A percentile compares a stretch with the other conserved stretches of the same genome.
Conservation (phyloP, 495 filamentous ascomycete genomes). For the Aspergillus baeticus region DNA sequence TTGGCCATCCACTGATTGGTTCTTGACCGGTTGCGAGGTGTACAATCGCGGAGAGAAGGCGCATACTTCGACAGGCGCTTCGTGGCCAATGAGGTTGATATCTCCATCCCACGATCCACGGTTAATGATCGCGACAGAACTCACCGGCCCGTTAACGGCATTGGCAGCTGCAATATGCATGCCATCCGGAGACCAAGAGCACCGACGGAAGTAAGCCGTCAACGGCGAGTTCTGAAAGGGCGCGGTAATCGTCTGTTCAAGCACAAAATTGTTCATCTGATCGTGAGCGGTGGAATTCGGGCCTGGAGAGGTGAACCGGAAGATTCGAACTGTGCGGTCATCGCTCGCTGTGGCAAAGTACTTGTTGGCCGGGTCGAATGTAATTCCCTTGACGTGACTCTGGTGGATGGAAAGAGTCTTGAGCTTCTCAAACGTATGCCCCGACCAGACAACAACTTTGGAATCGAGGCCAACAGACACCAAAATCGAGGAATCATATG, state of each 20-base stretch:
- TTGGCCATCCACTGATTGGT: slow-evolving; percentile 41
- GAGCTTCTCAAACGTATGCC: slow-evolving; percentile 95
- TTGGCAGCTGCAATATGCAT: slow-evolving; percentile 97
- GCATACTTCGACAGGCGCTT: slow-evolving; percentile 95
- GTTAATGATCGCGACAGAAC: slow-evolving; percentile 93
- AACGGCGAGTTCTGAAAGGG: slow-evolving; percentile 88
- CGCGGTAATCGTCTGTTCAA: slow-evolving; percentile 79
- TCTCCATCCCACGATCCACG: slow-evolving; percentile 91
- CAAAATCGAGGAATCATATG: slow-evolving; percentile 89
- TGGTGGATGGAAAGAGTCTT: slow-evolving; percentile 89
- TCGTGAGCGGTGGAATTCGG: slow-evolving; percentile 94
- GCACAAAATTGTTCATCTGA: slow-evolving; percentile 89
- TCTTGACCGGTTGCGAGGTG: slow-evolving; percentile 60
- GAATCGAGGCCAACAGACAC: slow-evolving; percentile 97
- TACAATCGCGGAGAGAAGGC: slow-evolving; percentile 94
- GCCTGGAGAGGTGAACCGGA: slow-evolving; percentile 84
- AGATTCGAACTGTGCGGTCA: slow-evolving; percentile 94
- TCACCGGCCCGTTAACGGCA: slow-evolving; percentile 94
- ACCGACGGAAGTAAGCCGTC: slow-evolving; percentile 94
- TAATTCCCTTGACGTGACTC: slow-evolving; percentile 97
- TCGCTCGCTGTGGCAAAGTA: slow-evolving; percentile 98
- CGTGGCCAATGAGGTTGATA: slow-evolving; percentile 95
- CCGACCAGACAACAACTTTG: slow-evolving; percentile 97
- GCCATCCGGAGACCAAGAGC: slow-evolving; percentile 96
- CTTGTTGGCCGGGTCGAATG: slow-evolving; percentile 97